Conservation (phyloP, 257 asterid species). For the Anisodus tanguticus region DNA sequence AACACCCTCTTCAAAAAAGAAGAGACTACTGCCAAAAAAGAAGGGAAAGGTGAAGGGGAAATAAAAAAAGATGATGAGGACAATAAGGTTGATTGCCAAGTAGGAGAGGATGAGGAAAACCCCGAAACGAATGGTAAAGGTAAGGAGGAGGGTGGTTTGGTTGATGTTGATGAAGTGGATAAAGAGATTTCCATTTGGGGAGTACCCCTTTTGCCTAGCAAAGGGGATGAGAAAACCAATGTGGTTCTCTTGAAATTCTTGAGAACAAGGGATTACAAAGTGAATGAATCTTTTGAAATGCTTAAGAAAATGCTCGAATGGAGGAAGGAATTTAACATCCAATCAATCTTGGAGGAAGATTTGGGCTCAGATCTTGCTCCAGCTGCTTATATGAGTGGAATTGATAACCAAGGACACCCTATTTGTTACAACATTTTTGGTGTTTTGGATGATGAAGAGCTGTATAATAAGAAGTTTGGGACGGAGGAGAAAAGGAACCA, state of each 20-base stretch:
- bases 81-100: slow-evolving; percentile 29
- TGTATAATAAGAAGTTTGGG: too few species aligned
- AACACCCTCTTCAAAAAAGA: slow-evolving; percentile 55
- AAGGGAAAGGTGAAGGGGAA: slow-evolving; percentile 31
- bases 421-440: too few species aligned
- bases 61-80: slow-evolving; percentile 28
- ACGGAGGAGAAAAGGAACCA: too few species aligned
- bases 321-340: slow-evolving; percentile 65
- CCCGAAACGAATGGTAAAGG: background rate
- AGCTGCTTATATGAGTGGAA: too few species aligned
- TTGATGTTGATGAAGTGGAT: slow-evolving; percentile 38
- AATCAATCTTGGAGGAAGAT: slow-evolving; percentile 60
- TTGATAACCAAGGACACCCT: too few species aligned
- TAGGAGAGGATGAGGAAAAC: slow-evolving; percentile 30
- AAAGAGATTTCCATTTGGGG: slow-evolving; percentile 70
- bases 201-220: slow-evolving; percentile 63
- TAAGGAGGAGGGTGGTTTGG: background rate
- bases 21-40: slow-evolving; percentile 25
- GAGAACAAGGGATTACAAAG: slow-evolving; percentile 78
- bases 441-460: too few species aligned
- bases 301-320: slow-evolving; percentile 70
- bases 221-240: slow-evolving; percentile 59
- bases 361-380: slow-evolving; percentile 54
- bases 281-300: slow-evolving; percentile 66
- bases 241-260: slow-evolving; percentile 71